Conservation (phyloP, 179 eudicot genomes). For the Spinacia oleracea region DNA sequence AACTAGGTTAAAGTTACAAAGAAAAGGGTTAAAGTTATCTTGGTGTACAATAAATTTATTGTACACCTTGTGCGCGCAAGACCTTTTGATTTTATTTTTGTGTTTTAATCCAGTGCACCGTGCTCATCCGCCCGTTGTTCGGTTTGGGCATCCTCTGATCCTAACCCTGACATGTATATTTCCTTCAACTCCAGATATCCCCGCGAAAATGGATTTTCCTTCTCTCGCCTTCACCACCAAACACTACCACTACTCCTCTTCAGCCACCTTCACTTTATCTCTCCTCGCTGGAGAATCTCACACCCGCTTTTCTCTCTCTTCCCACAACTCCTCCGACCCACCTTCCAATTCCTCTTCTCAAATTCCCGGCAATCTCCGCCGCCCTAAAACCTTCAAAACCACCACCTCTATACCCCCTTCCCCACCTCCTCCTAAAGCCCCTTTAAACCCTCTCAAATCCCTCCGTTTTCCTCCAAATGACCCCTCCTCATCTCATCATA, state of each 20-base stretch:
- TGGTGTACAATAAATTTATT: no score
- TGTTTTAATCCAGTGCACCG: no score
- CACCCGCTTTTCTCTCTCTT: slow-evolving; percentile 35
- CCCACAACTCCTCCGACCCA: slow-evolving; percentile 30
- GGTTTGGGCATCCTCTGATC: no score
- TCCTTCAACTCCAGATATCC: not conserved
- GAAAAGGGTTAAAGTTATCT: no score
- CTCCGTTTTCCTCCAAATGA: slow-evolving; percentile 31
- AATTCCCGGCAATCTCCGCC: slow-evolving; percentile 50
- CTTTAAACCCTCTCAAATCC: slow-evolving; percentile 60
- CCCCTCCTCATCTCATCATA: slow-evolving; percentile 22
- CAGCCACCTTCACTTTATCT: slow-evolving; percentile 34
- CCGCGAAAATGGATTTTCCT: slow-evolving; percentile 42
- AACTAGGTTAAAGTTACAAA: no score
- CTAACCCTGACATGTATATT: no score
- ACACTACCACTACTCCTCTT: slow-evolving; percentile 31
- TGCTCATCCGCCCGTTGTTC: no score
- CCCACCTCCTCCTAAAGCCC: slow-evolving; percentile 19
- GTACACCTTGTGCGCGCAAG: no score
- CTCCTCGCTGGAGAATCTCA: slow-evolving; percentile 22
- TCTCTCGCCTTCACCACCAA: slow-evolving; percentile 44
- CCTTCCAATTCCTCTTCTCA: slow-evolving; percentile 24
- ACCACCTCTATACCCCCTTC: slow-evolving; percentile 30
- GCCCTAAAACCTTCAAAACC: slow-evolving; percentile 57
- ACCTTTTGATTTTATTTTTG: no score